phyloP scores from a whole-genome alignment of 495 filamentous ascomycete genomes.

The Penicillium canescens region DNA sequence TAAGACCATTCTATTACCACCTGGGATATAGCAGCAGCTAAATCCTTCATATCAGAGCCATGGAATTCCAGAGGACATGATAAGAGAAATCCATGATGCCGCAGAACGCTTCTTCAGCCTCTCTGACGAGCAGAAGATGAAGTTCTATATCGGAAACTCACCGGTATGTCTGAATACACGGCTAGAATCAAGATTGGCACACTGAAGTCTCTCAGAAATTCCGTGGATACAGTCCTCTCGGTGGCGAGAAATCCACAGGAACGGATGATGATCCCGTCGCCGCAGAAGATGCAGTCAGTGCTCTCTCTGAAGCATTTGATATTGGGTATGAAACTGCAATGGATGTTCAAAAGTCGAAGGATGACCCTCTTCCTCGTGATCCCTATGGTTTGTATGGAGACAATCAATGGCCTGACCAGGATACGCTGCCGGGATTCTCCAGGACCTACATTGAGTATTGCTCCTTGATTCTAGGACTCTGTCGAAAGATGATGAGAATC shows the following conservation, averaged over 20 bases:
- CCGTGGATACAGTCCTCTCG: constrained; percentile 35
- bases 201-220: constrained; percentile 24
- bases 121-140: constrained; percentile 48
- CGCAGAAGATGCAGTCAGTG: constrained; percentile 16
- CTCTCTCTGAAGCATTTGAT: constrained; percentile 42
- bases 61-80: constrained; percentile 38
- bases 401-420: constrained; percentile 30
- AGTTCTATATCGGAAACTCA: constrained; percentile 37
- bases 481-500: constrained; percentile 37
- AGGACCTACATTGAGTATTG: constrained; percentile 28
- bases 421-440: constrained; percentile 17
- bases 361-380: constrained; percentile 18
- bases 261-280: constrained; percentile 15
- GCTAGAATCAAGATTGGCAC: background rate
- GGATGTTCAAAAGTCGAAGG: constrained; percentile 24
- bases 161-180: constrained; percentile 21
- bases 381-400: constrained; percentile 23
- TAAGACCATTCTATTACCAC: background rate
- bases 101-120: constrained; percentile 49
- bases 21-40: constrained; percentile 12
- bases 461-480: constrained; percentile 25
- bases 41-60: constrained; percentile 20
- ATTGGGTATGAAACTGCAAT: constrained; percentile 38
- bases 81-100: constrained; percentile 36
- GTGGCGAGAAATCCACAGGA: constrained; percentile 27